Base-by-base conservation (phyloP, 495 filamentous ascomycete genomes). In the Geopyxis carbonaria region DNA sequence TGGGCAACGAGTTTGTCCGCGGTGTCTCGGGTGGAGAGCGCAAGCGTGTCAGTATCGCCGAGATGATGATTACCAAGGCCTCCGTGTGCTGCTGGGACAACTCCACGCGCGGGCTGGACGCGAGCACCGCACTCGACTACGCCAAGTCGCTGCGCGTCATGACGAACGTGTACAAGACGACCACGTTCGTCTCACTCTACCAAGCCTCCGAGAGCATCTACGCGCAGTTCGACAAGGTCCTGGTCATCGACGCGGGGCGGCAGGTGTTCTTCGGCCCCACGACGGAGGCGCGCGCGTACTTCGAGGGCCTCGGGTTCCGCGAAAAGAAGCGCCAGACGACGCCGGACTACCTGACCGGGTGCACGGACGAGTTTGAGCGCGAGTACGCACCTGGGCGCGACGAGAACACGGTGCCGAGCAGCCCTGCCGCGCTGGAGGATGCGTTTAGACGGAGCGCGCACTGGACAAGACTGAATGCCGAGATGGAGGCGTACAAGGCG, bases 161-260 rank as follows among this genome's bases (percentile, higher is more conserved):
- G 59, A 84, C 81, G 21, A 75, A 84, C 50, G 67, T 86, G 34
- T 81, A 82, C 65, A 68, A 80, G 50, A 79, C 71, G 0, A 77
- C 73, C 19, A 85, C 79, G 0, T 83, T 85, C 34, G 80, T 83
- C 3, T 80, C 77, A 0, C 62, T 87, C 1, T 91, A 87, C 48
- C 82, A 91, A 50, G 82, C 82, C 0, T 76, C 72, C 2, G 80
- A 92, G 56, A 78, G 70, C 45, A 91, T 91, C 36, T 92, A 87
- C 59, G 68, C 66, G 20, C 72, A 76, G 32, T 93, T 93, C 46
- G 84, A 93, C 61, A 91, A 89, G 49, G 80, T 89, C 4, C 57
- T 87, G 20, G 75, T 91, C 13, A 79, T 93, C 34, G 78, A 91
- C 42, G 66, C 69, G 21, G 85, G 85, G 11, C 69, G 64, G 10